Conservation (phyloP, 306 rosid genomes). For the Argentina anserina region DNA sequence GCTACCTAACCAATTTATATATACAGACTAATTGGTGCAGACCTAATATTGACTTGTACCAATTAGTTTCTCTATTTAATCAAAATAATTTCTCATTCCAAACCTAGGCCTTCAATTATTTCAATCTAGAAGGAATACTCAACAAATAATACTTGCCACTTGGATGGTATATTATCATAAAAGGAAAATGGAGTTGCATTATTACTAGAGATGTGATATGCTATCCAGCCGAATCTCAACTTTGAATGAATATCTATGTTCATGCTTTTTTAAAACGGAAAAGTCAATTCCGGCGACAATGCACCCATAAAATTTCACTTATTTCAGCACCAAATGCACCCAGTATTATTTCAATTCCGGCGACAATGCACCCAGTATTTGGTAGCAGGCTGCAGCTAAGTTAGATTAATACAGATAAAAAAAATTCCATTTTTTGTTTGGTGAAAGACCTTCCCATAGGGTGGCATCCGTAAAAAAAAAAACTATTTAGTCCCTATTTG, state of each 20-base stretch:
- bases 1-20: conserved; percentile 12
- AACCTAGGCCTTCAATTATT: not conserved
- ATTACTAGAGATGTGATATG: not conserved
- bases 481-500: too few species aligned
- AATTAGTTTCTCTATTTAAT: conserved; percentile 5
- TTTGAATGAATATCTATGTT: not conserved
- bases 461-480: too few species aligned
- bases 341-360: too few species aligned
- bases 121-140: conserved; percentile 1
- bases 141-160: not conserved
- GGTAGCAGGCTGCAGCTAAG: not conserved
- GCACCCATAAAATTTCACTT: not conserved
- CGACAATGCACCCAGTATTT: not conserved
- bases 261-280: conserved; percentile 12
- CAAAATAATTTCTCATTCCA: not conserved
- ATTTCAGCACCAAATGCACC: not conserved
- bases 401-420: not conserved
- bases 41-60: conserved; percentile 26
- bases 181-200: not conserved
- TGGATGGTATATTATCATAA: not conserved
- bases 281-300: conserved; percentile 20
- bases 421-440: too few species aligned
- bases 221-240: not conserved
- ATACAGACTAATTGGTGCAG: not conserved
- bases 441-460: too few species aligned